Base-by-base conservation (phyloP, 495 filamentous ascomycete genomes). In the Pyrenopolyporus hunteri region DNA sequence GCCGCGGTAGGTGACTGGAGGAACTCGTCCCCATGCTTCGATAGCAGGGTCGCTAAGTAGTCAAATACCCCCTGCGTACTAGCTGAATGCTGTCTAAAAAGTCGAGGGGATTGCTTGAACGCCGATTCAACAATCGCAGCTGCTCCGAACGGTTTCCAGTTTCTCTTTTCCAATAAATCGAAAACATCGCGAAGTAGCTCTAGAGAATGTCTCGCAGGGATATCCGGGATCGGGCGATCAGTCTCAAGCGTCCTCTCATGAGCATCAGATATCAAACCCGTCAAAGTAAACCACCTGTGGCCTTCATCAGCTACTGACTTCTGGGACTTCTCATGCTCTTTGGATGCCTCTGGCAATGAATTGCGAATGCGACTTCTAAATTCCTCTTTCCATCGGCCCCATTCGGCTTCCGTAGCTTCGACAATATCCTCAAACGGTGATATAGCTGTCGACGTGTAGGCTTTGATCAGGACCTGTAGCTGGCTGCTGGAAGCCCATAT, bases 91-190 rank as follows among this genome's bases (percentile, higher is more conserved):
- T 57, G 47, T 10, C 46, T 53, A 28, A 75, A 70, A 19, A 78
- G 35, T 52, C 57, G 31, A 8, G 63, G 72, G 5, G 67, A 69
- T 14, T 70, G 63, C 20, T 70, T 66, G 19, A 78, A 70, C 8
- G 75, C 79, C 0, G 77, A 75, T 46, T 75, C 70, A 2, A 94
- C 67, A 2, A 85, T 78, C 4, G 82, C 82, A 14, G 92, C 89
- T 10, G 88, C 88, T 10, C 88, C 90, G 64, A 90, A 96, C 0
- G 91, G 89, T 66, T 94, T 94, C 37, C 90, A 91, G 59, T 92
- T 89, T 42, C 89, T 78, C 20, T 74, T 74, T 33, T 59, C 52
- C 2, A 80, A 66, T 7, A 77, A 37, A 4, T 70, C 61, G 5
- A 74, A 53, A 3, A 73, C 57, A 2, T 71, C 72, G 6, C 64